A percentile compares a stretch with the other conserved stretches of the same genome.
Evolutionary conservation across 345 rosid species (phyloP).

Genomic region (Alliaria petiolata): DNA sequence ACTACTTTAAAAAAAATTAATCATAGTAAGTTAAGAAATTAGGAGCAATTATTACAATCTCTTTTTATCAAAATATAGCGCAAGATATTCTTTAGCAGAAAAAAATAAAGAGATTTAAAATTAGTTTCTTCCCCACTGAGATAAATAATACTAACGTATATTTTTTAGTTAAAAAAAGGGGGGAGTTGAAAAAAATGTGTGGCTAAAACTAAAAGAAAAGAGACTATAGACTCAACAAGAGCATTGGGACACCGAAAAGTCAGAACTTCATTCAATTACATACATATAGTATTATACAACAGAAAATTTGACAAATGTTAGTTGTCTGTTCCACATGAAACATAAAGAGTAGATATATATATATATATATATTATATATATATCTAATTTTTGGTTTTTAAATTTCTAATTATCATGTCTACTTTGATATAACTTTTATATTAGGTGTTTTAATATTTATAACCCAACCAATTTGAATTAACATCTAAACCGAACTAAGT

Average conservation of each 20-base stretch:
- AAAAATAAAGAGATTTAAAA: constrained; percentile 4
- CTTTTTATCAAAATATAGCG: neutral
- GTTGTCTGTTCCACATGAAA: constrained; percentile 9
- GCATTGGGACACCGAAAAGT: constrained; percentile 30
- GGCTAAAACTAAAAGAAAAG: constrained; percentile 22
- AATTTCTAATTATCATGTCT: neutral
- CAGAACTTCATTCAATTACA: constrained; percentile 28
- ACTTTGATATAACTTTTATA: too few species aligned
- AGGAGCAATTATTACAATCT: neutral
- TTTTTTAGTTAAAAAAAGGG: neutral
- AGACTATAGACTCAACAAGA: constrained; percentile 2
- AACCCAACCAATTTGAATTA: neutral
- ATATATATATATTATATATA: neutral
- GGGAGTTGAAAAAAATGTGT: constrained; percentile 8
- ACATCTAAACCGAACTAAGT: neutral
- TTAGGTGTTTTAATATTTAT: neutral
- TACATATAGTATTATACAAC: constrained; percentile 7
- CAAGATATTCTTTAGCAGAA: too few species aligned
- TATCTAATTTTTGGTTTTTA: neutral
- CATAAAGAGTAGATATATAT: constrained; percentile 9
- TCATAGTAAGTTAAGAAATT: constrained; percentile 14
- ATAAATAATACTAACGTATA: constrained; percentile 11
- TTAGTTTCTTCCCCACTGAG: neutral
- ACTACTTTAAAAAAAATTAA: neutral
- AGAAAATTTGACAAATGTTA: constrained; percentile 11